Evolutionary conservation across 345 rosid genomes (phyloP).

Genomic region (Aquilaria malaccensis): DNA sequence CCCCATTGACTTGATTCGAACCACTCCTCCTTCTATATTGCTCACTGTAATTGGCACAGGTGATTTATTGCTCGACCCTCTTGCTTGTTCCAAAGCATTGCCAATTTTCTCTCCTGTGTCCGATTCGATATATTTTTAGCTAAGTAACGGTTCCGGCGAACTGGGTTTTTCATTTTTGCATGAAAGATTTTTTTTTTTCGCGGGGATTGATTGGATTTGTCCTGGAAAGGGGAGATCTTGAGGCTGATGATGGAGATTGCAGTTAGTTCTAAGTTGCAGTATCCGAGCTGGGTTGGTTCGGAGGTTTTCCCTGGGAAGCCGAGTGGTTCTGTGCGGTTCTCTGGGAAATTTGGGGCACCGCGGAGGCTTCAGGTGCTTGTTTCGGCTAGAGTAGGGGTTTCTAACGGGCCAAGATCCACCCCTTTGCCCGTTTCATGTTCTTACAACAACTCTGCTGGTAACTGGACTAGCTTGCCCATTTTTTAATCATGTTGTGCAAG

Average conservation of each 20-base stretch:
- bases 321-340: slow-evolving; percentile 22
- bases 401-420: slow-evolving; percentile 14
- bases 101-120: no score
- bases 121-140: no score
- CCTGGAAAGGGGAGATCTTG: neutral
- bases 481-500: no score
- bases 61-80: no score
- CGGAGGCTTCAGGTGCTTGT: slow-evolving; percentile 29
- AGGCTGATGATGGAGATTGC: slow-evolving; percentile 49
- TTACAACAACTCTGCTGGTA: slow-evolving; percentile 54
- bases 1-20: no score
- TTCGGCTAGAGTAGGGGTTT: slow-evolving; percentile 32
- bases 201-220: neutral
- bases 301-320: slow-evolving; percentile 23
- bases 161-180: neutral
- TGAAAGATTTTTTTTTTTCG: neutral
- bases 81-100: no score
- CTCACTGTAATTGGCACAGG: no score
- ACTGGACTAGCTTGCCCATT: neutral
- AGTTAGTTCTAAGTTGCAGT: slow-evolving; percentile 36
- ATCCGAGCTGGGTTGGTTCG: slow-evolving; percentile 34
- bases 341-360: slow-evolving; percentile 24
- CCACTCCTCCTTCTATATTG: no score
- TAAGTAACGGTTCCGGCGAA: no score
- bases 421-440: slow-evolving; percentile 38